phyloP scores from a whole-genome alignment of 768 basidiomycete species.

The Boletus pseudopeckii region DNA sequence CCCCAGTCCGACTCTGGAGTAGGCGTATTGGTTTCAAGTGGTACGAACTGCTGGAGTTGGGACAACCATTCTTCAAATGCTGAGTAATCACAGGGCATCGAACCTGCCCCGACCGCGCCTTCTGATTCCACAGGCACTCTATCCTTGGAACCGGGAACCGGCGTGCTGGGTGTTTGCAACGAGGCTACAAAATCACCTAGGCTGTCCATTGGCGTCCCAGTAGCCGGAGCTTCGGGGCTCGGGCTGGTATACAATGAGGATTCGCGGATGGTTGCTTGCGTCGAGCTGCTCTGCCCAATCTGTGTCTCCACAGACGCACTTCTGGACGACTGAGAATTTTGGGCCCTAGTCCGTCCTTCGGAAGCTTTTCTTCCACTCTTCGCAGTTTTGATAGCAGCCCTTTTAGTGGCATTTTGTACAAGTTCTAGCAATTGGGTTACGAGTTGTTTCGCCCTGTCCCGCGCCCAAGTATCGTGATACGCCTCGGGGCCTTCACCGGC shows the following conservation, averaged over 20 bases:
- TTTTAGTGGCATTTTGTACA: constrained; percentile 57
- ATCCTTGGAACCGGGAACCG: constrained; percentile 5
- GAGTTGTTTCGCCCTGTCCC: constrained; percentile 58
- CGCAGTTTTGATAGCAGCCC: constrained; percentile 52
- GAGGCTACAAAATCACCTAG: constrained; percentile 42
- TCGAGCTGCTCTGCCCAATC: background rate
- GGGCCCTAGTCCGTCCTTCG: constrained; percentile 31
- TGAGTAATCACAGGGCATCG: constrained; percentile 33
- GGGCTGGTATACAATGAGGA: background rate
- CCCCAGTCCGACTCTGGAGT: constrained; percentile 11
- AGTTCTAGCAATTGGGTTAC: constrained; percentile 58
- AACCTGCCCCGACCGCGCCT: constrained; percentile 6
- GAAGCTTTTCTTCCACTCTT: constrained; percentile 4
- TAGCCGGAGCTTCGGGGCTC: background rate
- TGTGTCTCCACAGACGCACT: constrained; percentile 18
- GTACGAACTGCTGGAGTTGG: constrained; percentile 45
- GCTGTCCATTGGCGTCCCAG: background rate
- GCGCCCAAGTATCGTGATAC: constrained; percentile 66
- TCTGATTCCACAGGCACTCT: constrained; percentile 7
- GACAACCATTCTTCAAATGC: constrained; percentile 51
- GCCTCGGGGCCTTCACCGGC: constrained; percentile 65
- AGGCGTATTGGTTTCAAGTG: constrained; percentile 11
- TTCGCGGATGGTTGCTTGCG: background rate
- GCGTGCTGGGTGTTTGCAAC: constrained; percentile 28
- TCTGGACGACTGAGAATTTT: constrained; percentile 33